phyloP scores from a whole-genome alignment of 352 stramenopile genomes.

The Phytophthora sp. region DNA sequence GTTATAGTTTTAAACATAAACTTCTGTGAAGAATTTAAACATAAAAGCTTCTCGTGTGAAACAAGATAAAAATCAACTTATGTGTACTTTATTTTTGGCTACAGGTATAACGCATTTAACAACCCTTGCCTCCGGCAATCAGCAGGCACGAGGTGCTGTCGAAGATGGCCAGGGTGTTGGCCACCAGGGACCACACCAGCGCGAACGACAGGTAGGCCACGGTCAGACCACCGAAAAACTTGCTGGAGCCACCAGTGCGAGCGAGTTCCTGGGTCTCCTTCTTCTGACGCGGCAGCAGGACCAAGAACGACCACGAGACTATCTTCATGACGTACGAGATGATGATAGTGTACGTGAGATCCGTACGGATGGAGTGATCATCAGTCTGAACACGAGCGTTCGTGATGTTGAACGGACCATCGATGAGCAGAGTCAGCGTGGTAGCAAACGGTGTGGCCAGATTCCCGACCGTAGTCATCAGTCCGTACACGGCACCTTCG shows the following conservation, averaged over 20 bases:
- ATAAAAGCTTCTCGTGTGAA: too few species aligned
- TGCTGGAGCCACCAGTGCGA: slow-evolving; percentile 40
- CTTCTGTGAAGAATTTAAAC: too few species aligned
- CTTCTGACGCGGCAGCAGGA: slow-evolving; percentile 50
- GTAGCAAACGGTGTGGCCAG: slow-evolving; percentile 45
- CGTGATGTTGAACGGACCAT: slow-evolving; percentile 46
- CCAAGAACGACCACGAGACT: slow-evolving; percentile 41
- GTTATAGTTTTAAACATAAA: too few species aligned
- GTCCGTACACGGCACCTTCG: slow-evolving; percentile 54
- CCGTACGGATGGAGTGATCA: slow-evolving; percentile 33
- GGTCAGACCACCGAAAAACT: slow-evolving; percentile 41
- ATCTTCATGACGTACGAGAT: slow-evolving; percentile 53
- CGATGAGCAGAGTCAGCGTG: slow-evolving; percentile 46
- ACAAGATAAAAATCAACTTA: slow-evolving; percentile 32
- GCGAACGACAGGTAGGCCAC: slow-evolving; percentile 43
- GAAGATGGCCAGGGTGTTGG: slow-evolving; percentile 47
- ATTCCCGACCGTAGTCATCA: slow-evolving; percentile 54
- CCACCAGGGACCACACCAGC: slow-evolving; percentile 48
- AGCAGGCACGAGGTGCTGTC: slow-evolving; percentile 46
- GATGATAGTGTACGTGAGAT: slow-evolving; percentile 49
- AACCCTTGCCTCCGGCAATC: slow-evolving; percentile 49
- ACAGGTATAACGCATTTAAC: too few species aligned
- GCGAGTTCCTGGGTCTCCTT: slow-evolving; percentile 44
- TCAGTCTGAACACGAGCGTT: slow-evolving; percentile 50
- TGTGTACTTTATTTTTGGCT: too few species aligned